These are phyloP conservation scores for Aspergillus sp. DNA, from an alignment of 2,329 filamentous ascomycete species.

Conservation along the genomic window DNA sequence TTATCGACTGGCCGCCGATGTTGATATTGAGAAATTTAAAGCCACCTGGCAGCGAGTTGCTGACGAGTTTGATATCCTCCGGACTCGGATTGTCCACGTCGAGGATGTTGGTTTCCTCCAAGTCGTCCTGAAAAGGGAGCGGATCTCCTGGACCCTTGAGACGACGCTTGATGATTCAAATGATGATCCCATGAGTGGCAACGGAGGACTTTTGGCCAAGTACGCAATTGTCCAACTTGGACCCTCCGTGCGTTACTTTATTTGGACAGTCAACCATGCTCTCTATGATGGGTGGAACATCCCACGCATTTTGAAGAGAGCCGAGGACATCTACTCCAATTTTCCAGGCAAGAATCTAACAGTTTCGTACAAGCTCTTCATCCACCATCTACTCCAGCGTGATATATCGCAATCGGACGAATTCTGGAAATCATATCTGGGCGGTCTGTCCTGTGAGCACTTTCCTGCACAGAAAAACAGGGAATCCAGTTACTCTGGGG, in stretches of 20 bases:
- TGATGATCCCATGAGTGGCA: constrained; percentile 26
- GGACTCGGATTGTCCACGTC: constrained; percentile 48
- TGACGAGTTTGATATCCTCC: constrained; percentile 47
- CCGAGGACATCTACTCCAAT: constrained; percentile 36
- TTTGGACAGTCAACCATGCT: constrained; percentile 53
- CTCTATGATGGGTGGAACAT: constrained; percentile 53
- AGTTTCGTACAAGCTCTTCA: constrained; percentile 31
- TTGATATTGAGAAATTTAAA: constrained; percentile 47
- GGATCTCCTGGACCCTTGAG: constrained; percentile 36
- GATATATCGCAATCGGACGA: constrained; percentile 29
- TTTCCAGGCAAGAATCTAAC: constrained; percentile 1
- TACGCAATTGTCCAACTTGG: constrained; percentile 36
- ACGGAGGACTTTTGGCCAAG: constrained; percentile 35
- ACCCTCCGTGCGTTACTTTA: constrained; percentile 37
- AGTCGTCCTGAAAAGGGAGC: constrained; percentile 37
- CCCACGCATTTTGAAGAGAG: constrained; percentile 36
- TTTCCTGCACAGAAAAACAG: constrained; percentile 30
- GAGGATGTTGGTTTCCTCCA: constrained; percentile 39
- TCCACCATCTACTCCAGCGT: constrained; percentile 29
- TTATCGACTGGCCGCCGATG: constrained; percentile 36
- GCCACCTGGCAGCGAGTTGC: constrained; percentile 48
- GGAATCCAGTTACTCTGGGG: constrained; percentile 20
- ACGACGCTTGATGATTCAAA: constrained; percentile 28
- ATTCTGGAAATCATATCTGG: constrained; percentile 34
- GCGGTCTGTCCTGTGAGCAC: constrained; percentile 23